Percentiles rank a stretch among this genome's conserved stretches.
phyloP scores from a whole-genome alignment of 495 filamentous ascomycete species.

The Amorphotheca resinae region DNA sequence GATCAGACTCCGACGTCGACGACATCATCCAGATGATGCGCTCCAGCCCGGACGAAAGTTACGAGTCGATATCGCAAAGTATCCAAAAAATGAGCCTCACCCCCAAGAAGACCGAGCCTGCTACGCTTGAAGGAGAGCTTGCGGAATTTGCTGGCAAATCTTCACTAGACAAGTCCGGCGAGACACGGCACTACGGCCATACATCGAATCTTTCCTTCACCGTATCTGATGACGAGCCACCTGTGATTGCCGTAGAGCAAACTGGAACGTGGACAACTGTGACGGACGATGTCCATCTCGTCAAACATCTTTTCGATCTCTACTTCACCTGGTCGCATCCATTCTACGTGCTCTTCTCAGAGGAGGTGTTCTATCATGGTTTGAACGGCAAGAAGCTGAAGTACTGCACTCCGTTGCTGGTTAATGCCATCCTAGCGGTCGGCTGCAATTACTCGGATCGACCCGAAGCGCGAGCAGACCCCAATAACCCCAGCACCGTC shows the following conservation, averaged over 20 bases:
- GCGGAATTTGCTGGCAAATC: constrained; percentile 18
- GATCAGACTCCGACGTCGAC: constrained; percentile 28
- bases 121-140: constrained; percentile 23
- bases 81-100: constrained; percentile 8
- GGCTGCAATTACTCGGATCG: constrained; percentile 62
- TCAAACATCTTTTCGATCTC: constrained; percentile 51
- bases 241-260: constrained; percentile 1
- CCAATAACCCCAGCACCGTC: constrained; percentile 33
- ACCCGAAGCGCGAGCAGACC: constrained; percentile 48
- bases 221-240: not conserved
- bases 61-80: constrained; percentile 27
- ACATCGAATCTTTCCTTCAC: constrained; percentile 10
- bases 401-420: constrained; percentile 60
- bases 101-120: constrained; percentile 15
- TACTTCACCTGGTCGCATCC: constrained; percentile 77
- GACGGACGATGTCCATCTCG: constrained; percentile 41
- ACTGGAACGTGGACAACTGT: constrained; percentile 42
- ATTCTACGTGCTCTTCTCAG: constrained; percentile 55
- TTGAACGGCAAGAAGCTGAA: constrained; percentile 39
- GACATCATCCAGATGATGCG: constrained; percentile 30
- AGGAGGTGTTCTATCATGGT: constrained; percentile 56
- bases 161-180: constrained; percentile 1
- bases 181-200: constrained; percentile 13
- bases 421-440: constrained; percentile 60
- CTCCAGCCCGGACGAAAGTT: constrained; percentile 19